Base-by-base conservation (phyloP, 805 yeast genomes). In the Myxozyma lipomycoides region DNA sequence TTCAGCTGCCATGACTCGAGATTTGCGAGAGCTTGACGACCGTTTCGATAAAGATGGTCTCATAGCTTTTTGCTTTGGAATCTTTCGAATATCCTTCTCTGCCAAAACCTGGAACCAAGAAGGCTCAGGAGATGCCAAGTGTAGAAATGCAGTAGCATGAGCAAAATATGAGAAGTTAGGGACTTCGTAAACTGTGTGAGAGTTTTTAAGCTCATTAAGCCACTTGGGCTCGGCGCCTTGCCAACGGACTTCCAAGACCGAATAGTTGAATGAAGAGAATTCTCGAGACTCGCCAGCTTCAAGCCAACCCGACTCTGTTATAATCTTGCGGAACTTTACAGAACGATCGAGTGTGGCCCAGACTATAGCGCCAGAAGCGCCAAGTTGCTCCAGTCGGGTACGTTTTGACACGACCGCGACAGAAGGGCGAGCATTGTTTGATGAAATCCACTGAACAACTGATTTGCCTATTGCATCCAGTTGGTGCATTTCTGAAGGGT, bases 131-230 rank as follows among this genome's bases (percentile, higher is more conserved):
- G 63, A 51, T 2, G 66, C 63, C 7, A 70, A 60, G 39, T 65
- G 61, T 52, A 54, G 69, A 38, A 49, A 52, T 25, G 67, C 64
- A 45, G 70, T 61, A 6, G 73, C 62, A 57, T 70, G 68, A 2
- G 71, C 55, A 36, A 65, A 67, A 3, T 70, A 60, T 24, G 74
- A 67, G 46, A 73, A 71, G 2, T 62, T 65, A 45, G 75, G 74
- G 38, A 79, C 75, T 32, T 70, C 67, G 61, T 71, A 72, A 12
- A 78, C 73, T 18, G 81, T 63, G 61, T 78, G 81, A 3, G 82
- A 76, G 22, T 66, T 56, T 22, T 70, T 66, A 25, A 81, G 62
- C 4, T 70, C 66, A 37, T 61, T 61, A 5, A 81, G 59, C 60
- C 70, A 64, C 1, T 56, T 43, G 0, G 78, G 78, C 42, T 63